Evolutionary conservation across 2,329 filamentous ascomycete genomes (phyloP).

Genomic region (Penicillium sp.): DNA sequence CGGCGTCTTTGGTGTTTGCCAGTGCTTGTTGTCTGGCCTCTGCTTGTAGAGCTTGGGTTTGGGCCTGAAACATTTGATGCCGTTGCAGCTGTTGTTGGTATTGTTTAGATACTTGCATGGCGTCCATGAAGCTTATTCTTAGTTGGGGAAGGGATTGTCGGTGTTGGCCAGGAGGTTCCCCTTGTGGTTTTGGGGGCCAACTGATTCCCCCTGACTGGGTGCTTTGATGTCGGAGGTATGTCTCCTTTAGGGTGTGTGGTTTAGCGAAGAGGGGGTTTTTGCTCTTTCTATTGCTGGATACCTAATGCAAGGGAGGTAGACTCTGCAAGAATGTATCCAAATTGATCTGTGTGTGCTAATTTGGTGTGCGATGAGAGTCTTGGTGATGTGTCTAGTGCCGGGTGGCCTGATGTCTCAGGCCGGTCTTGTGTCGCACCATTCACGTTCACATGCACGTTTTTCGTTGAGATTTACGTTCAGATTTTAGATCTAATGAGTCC

Average conservation of each 20-base stretch:
- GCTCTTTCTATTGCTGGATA: not conserved
- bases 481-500: too few species aligned
- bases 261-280: not conserved
- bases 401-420: slow-evolving; percentile 1
- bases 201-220: not conserved
- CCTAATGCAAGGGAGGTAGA: not conserved
- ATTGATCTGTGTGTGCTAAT: not conserved
- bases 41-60: not conserved
- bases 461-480: not conserved
- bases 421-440: not conserved
- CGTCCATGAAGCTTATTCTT: not conserved
- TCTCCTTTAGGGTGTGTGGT: not conserved
- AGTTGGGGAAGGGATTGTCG: not conserved
- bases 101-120: not conserved
- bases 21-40: not conserved
- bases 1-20: not conserved
- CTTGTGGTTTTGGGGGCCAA: not conserved
- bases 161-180: not conserved
- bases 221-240: not conserved
- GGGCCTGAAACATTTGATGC: not conserved
- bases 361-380: not conserved
- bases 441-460: too few species aligned
- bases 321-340: not conserved
- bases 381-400: not conserved
- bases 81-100: not conserved